These are phyloP conservation scores for Rubus parviflorus DNA, from an alignment of 306 rosid genomes.

Conservation along the genomic window DNA sequence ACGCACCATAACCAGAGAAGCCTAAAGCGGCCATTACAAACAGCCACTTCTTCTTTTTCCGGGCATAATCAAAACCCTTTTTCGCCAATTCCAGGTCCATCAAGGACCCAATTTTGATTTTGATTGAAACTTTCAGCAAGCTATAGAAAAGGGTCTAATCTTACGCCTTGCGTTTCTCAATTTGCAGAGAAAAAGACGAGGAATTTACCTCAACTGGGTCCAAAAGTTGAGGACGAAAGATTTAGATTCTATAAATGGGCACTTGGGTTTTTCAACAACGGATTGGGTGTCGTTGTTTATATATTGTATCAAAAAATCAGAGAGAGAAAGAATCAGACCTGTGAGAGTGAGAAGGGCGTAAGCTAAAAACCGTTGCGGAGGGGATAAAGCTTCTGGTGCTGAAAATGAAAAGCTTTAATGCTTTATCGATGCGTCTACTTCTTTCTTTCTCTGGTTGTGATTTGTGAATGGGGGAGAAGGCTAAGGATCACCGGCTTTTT, in stretches of 20 bases:
- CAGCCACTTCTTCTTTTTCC: conserved; percentile 57
- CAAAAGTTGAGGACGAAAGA: neutral
- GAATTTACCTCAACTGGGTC: neutral
- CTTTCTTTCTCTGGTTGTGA: conserved; percentile 6
- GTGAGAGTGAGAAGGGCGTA: conserved; percentile 9
- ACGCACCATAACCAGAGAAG: conserved; percentile 53
- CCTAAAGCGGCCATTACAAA: conserved; percentile 51
- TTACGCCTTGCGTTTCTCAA: neutral
- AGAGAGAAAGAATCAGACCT: neutral
- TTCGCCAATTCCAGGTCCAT: conserved; percentile 53
- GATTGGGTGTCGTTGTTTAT: neutral
- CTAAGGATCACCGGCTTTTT: conserved; percentile 5
- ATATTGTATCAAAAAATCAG: neutral
- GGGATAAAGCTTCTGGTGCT: conserved; percentile 10
- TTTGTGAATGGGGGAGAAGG: conserved; percentile 1
- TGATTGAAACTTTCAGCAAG: neutral
- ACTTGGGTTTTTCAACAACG: neutral
- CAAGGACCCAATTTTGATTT: conserved; percentile 18
- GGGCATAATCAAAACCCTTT: conserved; percentile 43
- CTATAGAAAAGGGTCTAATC: neutral
- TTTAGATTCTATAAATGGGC: neutral
- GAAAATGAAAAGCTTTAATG: neutral
- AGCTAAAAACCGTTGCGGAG: conserved; percentile 12
- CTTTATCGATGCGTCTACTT: conserved; percentile 17
- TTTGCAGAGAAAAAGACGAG: neutral